Evolutionary conservation across 2,329 filamentous ascomycete species (phyloP), one percentile per base, ranked within the genome.

Genomic region (Cladosporium sp.): DNA sequence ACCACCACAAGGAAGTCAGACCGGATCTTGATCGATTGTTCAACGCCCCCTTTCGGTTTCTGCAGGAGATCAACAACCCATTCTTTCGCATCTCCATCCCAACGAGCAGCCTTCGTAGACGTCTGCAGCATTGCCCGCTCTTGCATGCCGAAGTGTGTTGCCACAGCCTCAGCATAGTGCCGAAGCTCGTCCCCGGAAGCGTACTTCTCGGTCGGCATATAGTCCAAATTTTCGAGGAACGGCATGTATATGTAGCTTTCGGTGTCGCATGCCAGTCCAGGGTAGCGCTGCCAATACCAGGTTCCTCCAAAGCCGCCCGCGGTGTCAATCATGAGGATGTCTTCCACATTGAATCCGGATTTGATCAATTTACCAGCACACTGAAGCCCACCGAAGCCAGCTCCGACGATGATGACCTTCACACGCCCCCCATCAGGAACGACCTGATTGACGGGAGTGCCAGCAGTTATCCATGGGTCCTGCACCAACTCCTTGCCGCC

Each of bases 1-100:
- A 86, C 85, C 0, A 84, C 83, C 45, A 94, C 80, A 8, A 94
- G 55, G 47, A n/a, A 47, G 9, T 46, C 22, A n/a, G 13, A 7
- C 5, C 53, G 59, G 47, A 74, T 54, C 1, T 45, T 51, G 43
- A 64, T 56, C 11, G 52, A 33, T 9, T 53, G 55, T 22, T 57
- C 50, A 8, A 41, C 22, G 12, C 55, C 53, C 3, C 63, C 57
- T 18, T 66, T 66, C 3, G 65, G 54, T 16, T 63, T 15, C 59
- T 68, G 49, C 32, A 49, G 4, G 49, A 69, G 52, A 47, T 27
- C 22, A 20, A 59, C 45, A 7, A 43, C 51, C 57, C 57, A 59
- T 20, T 52, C 25, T 4, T 52, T 55, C 68, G 78, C 55, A 64
- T 73, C 38, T 15, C 18, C 36, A 18, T 19, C 16, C 36, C 36